These are phyloP conservation scores for Micractinium sp. DNA, from an alignment of 139 green algal species.

Conservation along the genomic window DNA sequence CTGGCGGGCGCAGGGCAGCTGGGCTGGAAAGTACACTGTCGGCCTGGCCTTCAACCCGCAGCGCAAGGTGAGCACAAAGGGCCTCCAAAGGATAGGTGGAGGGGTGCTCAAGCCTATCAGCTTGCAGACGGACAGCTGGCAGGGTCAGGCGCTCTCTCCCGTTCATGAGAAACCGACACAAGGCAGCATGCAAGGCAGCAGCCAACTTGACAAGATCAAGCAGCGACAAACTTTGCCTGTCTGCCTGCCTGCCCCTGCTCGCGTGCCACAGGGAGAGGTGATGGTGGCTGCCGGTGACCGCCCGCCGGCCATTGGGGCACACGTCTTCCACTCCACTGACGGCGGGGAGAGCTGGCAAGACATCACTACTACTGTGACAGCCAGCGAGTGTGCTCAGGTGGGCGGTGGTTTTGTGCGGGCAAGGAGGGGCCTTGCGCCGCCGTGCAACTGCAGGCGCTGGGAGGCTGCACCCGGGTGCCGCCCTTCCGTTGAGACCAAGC, in stretches of 20 bases:
- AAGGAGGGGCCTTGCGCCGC: not conserved
- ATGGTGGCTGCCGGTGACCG: constrained; percentile 17
- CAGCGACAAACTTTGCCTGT: not conserved
- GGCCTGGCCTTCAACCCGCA: constrained; percentile 9
- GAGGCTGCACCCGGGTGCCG: not conserved
- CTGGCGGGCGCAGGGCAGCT: not conserved
- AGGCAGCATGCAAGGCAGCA: not conserved
- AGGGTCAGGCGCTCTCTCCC: too few relatives aligned
- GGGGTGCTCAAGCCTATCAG: not conserved
- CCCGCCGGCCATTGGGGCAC: not conserved
- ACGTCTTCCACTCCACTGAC: constrained; percentile 5
- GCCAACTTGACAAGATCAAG: not conserved
- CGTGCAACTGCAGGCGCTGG: not conserved
- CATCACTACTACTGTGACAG: not conserved
- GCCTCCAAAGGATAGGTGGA: not conserved
- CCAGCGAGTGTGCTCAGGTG: not conserved
- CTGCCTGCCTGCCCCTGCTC: not conserved
- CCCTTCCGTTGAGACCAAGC: not conserved
- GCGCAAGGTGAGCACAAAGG: not conserved
- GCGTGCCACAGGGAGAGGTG: constrained; percentile 13
- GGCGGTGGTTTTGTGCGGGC: not conserved
- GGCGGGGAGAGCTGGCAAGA: not conserved
- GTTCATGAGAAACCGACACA: too few relatives aligned
- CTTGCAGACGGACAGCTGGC: too few relatives aligned
- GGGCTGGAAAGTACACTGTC: constrained; percentile 21